A percentile compares a stretch with the other conserved stretches of the same genome.
These are phyloP conservation scores for Leucocoprinus sp. DNA, from an alignment of 768 basidiomycete genomes.

Conservation along the genomic window DNA sequence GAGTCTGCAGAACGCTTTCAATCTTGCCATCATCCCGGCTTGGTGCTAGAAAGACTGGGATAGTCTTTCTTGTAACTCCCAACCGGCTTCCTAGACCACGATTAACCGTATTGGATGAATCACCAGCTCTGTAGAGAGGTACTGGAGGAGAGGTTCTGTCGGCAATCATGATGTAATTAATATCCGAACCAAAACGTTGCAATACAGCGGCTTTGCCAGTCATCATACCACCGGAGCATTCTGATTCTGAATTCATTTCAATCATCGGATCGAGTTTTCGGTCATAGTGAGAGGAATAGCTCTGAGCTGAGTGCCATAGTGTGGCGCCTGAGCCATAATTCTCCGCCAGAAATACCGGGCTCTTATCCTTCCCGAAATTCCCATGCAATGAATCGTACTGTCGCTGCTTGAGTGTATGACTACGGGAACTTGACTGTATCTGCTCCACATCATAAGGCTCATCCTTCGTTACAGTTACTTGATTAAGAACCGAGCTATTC, in stretches of 20 bases:
- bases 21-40: neutral
- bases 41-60: no score
- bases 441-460: neutral
- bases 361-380: neutral
- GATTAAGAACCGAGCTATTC: neutral
- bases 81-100: neutral
- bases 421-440: neutral
- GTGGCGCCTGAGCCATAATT: slow-evolving; percentile 1
- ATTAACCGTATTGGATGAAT: neutral
- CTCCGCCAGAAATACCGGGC: neutral
- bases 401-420: neutral
- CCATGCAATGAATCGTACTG: neutral
- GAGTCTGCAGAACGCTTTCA: neutral
- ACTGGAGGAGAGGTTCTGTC: neutral
- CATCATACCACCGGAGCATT: neutral
- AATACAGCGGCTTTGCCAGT: neutral
- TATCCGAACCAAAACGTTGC: neutral
- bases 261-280: neutral
- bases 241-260: neutral
- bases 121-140: neutral
- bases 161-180: neutral
- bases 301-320: neutral
- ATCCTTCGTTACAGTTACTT: neutral
- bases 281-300: neutral
- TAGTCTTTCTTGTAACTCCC: neutral